phyloP scores from a whole-genome alignment of 805 yeast genomes.

The Candida ipomoeae region DNA sequence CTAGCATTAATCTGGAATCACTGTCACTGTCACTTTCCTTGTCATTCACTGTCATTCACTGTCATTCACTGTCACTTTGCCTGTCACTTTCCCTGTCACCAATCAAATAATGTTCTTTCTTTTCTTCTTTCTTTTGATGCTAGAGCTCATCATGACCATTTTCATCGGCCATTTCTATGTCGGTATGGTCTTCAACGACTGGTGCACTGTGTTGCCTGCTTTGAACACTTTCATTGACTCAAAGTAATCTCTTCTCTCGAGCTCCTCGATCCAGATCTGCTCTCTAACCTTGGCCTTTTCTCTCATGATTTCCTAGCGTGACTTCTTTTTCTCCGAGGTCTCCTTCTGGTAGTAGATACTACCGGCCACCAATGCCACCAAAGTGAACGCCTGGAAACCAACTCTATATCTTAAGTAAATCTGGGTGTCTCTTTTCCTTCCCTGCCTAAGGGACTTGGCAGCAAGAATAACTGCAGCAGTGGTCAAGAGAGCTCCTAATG shows the following conservation, averaged over 20 bases:
- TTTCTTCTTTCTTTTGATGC: background rate
- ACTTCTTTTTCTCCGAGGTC: constrained; percentile 33
- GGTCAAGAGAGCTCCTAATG: constrained; percentile 75
- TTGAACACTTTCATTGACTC: too few species aligned
- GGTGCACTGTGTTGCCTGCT: too few species aligned
- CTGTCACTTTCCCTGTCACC: background rate
- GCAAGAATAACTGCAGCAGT: constrained; percentile 78
- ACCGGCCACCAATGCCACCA: constrained; percentile 78
- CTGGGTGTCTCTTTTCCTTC: constrained; percentile 74
- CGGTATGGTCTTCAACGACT: too few species aligned
- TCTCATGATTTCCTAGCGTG: constrained; percentile 58
- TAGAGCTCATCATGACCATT: background rate
- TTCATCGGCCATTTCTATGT: background rate
- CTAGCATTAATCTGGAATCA: too few species aligned
- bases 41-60: too few species aligned
- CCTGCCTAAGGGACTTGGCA: constrained; percentile 66
- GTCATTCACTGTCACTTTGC: too few species aligned
- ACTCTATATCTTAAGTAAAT: constrained; percentile 88
- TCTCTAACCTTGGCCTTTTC: constrained; percentile 86
- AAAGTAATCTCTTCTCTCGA: constrained; percentile 92
- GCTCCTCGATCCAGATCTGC: constrained; percentile 80
- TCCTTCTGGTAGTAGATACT: constrained; percentile 63
- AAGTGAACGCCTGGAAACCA: constrained; percentile 77
- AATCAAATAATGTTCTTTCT: background rate
- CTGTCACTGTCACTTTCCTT: too few species aligned